Percentiles rank a stretch among this genome's conserved stretches.
Evolutionary conservation across 2,329 filamentous ascomycete genomes (phyloP).

Genomic region (Penicillium digitatum): DNA sequence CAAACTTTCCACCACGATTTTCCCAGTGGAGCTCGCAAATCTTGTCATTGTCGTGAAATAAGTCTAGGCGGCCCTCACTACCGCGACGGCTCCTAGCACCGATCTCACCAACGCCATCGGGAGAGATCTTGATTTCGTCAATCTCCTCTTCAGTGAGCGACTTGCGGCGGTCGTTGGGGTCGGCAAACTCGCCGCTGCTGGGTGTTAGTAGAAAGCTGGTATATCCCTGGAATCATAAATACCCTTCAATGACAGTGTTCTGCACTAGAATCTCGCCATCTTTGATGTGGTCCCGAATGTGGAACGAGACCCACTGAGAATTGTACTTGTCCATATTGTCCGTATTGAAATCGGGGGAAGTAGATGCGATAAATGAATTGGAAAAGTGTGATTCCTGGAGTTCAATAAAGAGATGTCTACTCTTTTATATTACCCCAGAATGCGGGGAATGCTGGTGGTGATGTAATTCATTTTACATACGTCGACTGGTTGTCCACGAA

Average conservation of each 20-base stretch:
- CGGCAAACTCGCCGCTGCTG: constrained; percentile 28
- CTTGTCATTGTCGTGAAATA: constrained; percentile 31
- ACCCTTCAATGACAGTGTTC: constrained; percentile 31
- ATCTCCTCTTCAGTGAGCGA: constrained; percentile 30
- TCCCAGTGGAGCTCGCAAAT: constrained; percentile 36
- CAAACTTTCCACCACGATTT: constrained; percentile 23
- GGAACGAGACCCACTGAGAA: constrained; percentile 29
- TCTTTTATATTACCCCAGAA: constrained; percentile 1
- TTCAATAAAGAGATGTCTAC: background rate
- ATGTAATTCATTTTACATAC: constrained; percentile 5
- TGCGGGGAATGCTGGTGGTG: constrained; percentile 1
- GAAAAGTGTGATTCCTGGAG: background rate
- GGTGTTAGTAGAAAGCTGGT: constrained; percentile 4
- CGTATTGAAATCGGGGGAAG: background rate
- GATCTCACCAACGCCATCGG: constrained; percentile 31
- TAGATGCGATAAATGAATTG: background rate
- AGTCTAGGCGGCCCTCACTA: constrained; percentile 32
- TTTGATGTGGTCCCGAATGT: constrained; percentile 28
- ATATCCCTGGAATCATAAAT: background rate
- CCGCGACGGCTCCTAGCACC: constrained; percentile 30
- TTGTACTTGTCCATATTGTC: constrained; percentile 23
- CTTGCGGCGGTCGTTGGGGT: constrained; percentile 20
- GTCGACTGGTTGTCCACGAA: background rate
- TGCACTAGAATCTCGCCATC: constrained; percentile 26
- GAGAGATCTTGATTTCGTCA: constrained; percentile 28